These are phyloP conservation scores for Pseudisothecium myosuroides DNA, from an alignment of 225 moss, liverwort and hornwort genomes.

Conservation along the genomic window DNA sequence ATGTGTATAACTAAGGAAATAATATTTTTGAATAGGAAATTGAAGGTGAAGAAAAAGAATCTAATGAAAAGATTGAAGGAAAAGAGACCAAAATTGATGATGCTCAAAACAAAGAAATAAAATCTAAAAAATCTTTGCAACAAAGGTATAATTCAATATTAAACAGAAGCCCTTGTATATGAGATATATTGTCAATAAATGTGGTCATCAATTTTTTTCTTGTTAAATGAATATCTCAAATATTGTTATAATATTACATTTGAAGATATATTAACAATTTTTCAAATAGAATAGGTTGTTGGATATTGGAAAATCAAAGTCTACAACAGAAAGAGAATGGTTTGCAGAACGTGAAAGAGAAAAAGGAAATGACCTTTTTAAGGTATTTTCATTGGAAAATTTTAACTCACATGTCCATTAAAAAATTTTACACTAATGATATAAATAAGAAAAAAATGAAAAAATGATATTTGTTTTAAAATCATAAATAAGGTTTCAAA, in stretches of 20 bases:
- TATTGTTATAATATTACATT: not conserved
- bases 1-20: not conserved
- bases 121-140: not conserved
- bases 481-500: not conserved
- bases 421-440: not conserved
- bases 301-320: slow-evolving; percentile 24
- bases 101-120: not conserved
- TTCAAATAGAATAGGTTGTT: not conserved
- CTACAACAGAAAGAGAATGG: slow-evolving; percentile 28
- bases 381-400: not conserved
- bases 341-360: slow-evolving; percentile 44
- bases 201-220: not conserved
- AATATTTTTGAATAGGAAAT: not conserved
- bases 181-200: not conserved
- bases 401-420: rapidly evolving
- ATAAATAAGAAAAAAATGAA: no score
- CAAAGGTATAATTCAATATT: not conserved
- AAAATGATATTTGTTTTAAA: not conserved
- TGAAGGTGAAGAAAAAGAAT: not conserved
- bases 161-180: not conserved
- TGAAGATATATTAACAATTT: rapidly evolving
- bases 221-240: not conserved
- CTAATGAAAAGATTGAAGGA: not conserved
- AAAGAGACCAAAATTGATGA: not conserved
- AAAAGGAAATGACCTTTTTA: slow-evolving; percentile 47